Conservation (phyloP, 139 green algal species). For the Closterium sp. region DNA sequence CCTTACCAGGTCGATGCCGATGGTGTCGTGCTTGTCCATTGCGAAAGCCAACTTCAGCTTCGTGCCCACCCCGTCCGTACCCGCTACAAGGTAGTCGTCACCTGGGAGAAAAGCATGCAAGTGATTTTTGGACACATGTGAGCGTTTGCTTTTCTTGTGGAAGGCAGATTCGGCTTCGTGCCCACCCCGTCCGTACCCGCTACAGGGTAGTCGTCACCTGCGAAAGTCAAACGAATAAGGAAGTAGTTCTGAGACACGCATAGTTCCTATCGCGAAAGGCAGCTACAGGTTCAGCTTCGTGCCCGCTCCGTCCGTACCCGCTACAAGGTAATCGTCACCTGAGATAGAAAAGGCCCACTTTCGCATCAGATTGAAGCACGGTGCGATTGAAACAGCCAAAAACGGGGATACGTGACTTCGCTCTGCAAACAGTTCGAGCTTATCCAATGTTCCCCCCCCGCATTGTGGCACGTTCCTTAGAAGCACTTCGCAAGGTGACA, state of each 20-base stretch:
- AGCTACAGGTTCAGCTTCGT: slow-evolving; percentile 96
- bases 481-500: too few species aligned
- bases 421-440: too few species aligned
- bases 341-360: background rate
- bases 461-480: too few species aligned
- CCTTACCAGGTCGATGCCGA: slow-evolving; percentile 87
- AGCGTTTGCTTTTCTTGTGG: slow-evolving; percentile 81
- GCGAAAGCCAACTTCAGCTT: slow-evolving; percentile 98
- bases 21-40: slow-evolving; percentile 92
- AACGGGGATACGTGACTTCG: too few species aligned
- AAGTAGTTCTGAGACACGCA: background rate
- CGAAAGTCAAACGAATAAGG: background rate
- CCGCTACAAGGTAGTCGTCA: slow-evolving; percentile 90
- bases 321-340: slow-evolving; percentile 87
- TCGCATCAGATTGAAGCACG: too few species aligned
- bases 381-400: too few species aligned
- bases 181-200: slow-evolving; percentile 95
- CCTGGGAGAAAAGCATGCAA: slow-evolving; percentile 11
- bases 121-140: background rate
- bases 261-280: slow-evolving; percentile 86
- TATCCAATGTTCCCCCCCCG: too few species aligned
- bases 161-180: slow-evolving; percentile 98
- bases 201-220: slow-evolving; percentile 85
- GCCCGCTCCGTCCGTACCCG: slow-evolving; percentile 94
- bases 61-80: slow-evolving; percentile 96